Evolutionary conservation across 805 yeast genomes (phyloP), one percentile per base, ranked within the genome.

Genomic region (Wickerhamomyces sydowiorum): DNA sequence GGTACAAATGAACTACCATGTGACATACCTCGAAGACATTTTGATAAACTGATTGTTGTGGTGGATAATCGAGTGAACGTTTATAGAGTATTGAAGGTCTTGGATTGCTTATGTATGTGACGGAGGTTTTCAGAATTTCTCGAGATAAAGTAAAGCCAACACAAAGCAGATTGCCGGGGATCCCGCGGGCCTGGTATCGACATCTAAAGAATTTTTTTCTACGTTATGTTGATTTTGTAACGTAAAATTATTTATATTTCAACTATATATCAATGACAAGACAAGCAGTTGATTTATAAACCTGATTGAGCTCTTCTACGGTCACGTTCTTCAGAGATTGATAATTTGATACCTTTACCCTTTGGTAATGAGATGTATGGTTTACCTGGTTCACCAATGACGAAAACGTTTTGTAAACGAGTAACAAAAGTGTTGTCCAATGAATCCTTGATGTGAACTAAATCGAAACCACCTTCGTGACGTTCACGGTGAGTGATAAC

Each of bases 391-490:
- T 89, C 96, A 74, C 96, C 96, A 65, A 89, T 82, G 66, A 89
- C 84, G 74, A 89, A 88, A 37, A 89, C 95, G 84, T 89, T 89
- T 59, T 81, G 68, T 64, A 88, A 78, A 81, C 96, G 87, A 72
- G 96, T 88, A 62, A 89, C 96, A 74, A 88, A 88, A 61, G 89
- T 76, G 90, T 89, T 89, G 69, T 89, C 96, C 63, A 88, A 79
- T 49, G 93, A 72, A 69, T 88, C 96, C 83, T 88, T 89, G 74
- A 89, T 80, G 87, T 88, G 96, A 64, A 88, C 96, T 72, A 88
- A 82, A 74, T 88, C 96, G 80, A 88, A 88, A 70, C 96, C 96
- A 74, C 96, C 96, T 70, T 88, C 95, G 80, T 88, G 96, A 76
- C 86, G 86, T 76, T 88, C 96, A 74, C 91, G 82, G 91, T 89